phyloP scores from a whole-genome alignment of 352 stramenopile species.

The Globisporangium irregulare region DNA sequence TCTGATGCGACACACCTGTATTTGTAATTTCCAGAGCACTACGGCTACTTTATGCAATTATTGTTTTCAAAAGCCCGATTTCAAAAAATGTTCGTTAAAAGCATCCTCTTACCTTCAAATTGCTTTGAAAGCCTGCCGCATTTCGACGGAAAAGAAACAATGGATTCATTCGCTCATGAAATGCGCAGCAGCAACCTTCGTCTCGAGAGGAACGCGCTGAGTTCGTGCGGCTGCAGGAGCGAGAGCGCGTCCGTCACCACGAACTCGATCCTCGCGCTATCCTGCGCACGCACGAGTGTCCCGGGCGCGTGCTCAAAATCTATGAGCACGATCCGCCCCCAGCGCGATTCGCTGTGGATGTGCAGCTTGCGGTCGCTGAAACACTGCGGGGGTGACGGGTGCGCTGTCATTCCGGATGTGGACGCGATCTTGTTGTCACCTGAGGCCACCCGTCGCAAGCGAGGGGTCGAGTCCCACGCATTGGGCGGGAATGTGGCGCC shows the following conservation, averaged over 20 bases:
- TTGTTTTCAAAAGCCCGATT: too few relatives aligned
- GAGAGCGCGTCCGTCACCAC: slow-evolving; percentile 11
- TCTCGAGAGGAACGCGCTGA: background rate
- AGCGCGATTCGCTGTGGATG: slow-evolving; percentile 21
- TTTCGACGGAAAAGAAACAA: background rate
- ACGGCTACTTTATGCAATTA: too few relatives aligned
- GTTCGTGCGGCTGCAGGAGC: background rate
- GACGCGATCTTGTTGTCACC: background rate
- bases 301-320: slow-evolving; percentile 16
- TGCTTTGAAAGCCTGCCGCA: background rate
- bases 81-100: background rate
- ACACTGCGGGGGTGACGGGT: background rate
- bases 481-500: background rate
- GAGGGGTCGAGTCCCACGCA: background rate
- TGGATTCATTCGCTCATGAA: background rate
- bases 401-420: too few relatives aligned
- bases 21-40: background rate
- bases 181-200: background rate
- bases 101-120: background rate
- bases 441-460: background rate
- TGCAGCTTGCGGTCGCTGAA: slow-evolving; percentile 11
- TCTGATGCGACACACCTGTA: background rate
- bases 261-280: background rate
- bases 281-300: background rate
- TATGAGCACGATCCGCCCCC: slow-evolving; percentile 20